Percentiles rank a stretch among this genome's conserved stretches.
These are phyloP conservation scores for Penicillium simplicissimum DNA, from an alignment of 495 filamentous ascomycete species.

Conservation along the genomic window DNA sequence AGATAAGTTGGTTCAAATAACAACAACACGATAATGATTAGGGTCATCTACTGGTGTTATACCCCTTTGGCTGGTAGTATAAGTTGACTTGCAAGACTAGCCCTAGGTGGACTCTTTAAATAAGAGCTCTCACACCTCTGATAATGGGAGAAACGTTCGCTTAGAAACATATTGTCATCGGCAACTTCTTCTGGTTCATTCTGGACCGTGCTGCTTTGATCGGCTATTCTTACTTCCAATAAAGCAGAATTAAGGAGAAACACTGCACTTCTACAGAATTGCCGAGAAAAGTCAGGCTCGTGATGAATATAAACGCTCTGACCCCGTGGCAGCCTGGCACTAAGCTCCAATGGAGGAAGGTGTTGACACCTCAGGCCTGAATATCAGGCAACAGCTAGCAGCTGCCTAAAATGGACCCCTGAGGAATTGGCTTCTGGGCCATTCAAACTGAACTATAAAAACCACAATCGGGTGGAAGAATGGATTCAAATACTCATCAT, in stretches of 20 bases:
- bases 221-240: background rate
- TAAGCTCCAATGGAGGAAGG: background rate
- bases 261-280: background rate
- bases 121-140: background rate
- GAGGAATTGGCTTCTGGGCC: too few species aligned
- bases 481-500: background rate
- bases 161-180: background rate
- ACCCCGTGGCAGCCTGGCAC: background rate
- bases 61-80: background rate
- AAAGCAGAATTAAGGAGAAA: too few species aligned
- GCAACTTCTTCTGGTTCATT: background rate
- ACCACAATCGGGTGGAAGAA: background rate
- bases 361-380: background rate
- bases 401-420: background rate
- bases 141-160: background rate
- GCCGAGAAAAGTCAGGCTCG: background rate
- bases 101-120: background rate
- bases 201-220: background rate
- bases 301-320: background rate
- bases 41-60: background rate
- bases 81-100: background rate
- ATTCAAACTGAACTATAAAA: background rate
- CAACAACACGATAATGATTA: background rate
- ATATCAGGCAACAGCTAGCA: constrained; percentile 5
- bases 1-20: background rate